These are phyloP conservation scores for Leccinum subgranulosum DNA, from an alignment of 768 basidiomycete genomes.

Conservation along the genomic window DNA sequence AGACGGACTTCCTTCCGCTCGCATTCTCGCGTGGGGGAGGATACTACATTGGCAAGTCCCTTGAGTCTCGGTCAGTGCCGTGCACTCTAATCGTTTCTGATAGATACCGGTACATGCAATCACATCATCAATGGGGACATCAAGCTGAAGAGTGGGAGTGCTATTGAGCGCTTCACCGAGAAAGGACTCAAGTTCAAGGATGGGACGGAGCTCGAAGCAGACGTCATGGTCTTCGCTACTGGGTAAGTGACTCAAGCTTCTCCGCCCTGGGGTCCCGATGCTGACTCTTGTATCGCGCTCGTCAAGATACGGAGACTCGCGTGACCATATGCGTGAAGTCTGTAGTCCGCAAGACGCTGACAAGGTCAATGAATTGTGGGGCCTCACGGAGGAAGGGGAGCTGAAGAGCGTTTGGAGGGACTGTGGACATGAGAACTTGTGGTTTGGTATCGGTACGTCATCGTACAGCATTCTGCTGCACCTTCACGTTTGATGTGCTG, in stretches of 20 bases:
- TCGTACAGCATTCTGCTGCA: background rate
- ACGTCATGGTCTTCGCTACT: constrained; percentile 32
- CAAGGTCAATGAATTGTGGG: constrained; percentile 55
- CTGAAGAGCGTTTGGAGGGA: constrained; percentile 37
- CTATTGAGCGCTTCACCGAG: constrained; percentile 30
- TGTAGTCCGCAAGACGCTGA: constrained; percentile 45
- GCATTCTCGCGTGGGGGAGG: constrained; percentile 34
- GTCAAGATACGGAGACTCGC: constrained; percentile 45
- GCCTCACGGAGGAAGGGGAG: constrained; percentile 64
- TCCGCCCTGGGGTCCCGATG: background rate
- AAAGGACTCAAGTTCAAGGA: constrained; percentile 29
- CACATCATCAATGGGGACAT: constrained; percentile 47
- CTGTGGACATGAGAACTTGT: constrained; percentile 36
- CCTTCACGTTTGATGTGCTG: background rate
- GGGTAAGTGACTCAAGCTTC: constrained; percentile 14
- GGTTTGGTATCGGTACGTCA: constrained; percentile 29
- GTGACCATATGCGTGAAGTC: constrained; percentile 39
- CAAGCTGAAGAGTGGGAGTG: constrained; percentile 46
- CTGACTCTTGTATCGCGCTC: background rate
- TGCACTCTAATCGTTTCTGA: background rate
- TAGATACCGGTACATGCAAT: constrained; percentile 40
- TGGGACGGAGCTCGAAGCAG: constrained; percentile 30
- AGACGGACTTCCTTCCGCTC: constrained; percentile 31
- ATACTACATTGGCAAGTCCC: constrained; percentile 37
- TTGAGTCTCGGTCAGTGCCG: too few relatives aligned